phyloP scores from a whole-genome alignment of 78 protist genomes.

The Dictyostelium purpureum region DNA sequence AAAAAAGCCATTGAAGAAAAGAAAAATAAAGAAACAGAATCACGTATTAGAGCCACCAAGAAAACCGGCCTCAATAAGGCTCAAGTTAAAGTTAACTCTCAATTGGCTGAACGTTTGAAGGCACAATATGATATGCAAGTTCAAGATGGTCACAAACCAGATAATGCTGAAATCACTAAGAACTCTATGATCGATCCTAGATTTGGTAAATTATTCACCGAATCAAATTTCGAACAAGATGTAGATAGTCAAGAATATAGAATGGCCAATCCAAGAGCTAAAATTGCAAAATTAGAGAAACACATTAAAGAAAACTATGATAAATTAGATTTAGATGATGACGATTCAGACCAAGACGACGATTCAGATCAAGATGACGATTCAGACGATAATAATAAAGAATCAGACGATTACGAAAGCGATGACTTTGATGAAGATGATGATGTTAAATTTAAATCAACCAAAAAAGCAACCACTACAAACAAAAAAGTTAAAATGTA shows the following conservation, averaged over 20 bases:
- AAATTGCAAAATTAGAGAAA: conserved; percentile 15
- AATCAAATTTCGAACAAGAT: conserved; percentile 62
- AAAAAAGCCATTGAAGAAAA: conserved; percentile 47
- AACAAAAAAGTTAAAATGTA: conserved; percentile 3
- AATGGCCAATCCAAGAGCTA: conserved; percentile 39
- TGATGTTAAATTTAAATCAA: background rate
- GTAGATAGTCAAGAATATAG: conserved; percentile 11
- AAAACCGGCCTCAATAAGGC: background rate
- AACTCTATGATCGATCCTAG: conserved; percentile 51
- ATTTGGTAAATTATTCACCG: conserved; percentile 44
- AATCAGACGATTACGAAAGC: background rate
- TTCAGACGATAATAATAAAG: background rate
- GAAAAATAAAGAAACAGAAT: conserved; percentile 27
- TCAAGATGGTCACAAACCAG: background rate
- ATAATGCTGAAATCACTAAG: background rate
- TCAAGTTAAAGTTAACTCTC: conserved; percentile 73
- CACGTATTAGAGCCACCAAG: conserved; percentile 71
- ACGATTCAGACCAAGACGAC: background rate
- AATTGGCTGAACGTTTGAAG: conserved; percentile 53
- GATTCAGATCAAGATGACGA: background rate
- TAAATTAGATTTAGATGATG: conserved; percentile 31
- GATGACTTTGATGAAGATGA: conserved; percentile 14
- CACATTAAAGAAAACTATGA: conserved; percentile 46
- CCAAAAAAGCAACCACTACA: background rate
- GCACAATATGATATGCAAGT: background rate